Evolutionary conservation across 2,329 filamentous ascomycete species (phyloP), one percentile per base, ranked within the genome.

Genomic region (Curvularia sp.): DNA sequence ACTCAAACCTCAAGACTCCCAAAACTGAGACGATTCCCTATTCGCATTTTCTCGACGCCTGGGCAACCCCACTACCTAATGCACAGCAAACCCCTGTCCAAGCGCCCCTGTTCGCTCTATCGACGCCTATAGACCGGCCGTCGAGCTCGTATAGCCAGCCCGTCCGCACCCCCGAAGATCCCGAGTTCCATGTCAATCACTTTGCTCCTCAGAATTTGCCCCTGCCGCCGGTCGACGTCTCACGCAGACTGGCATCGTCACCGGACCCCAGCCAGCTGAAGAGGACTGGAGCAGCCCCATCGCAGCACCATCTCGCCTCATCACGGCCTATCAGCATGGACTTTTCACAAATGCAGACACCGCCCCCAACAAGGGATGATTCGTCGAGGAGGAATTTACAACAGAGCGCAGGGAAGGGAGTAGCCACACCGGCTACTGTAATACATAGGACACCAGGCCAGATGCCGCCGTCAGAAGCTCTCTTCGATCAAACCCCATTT

Each of bases 111-210:
- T 71, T 73, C 57, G 72, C 76, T 64, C 58, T 75, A 41, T 78
- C 77, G 49, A 75, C 72, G 20, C 68, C 75, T 49, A 61, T 71
- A 66, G 72, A 75, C 12, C 70, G 72, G 43, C 72, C 76, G 28
- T 69, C 69, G 56, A 76, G 69, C 57, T 75, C 72, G 26, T 72
- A 75, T 46, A 77, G 70, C 58, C 69, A 70, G 48, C 72, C 74
- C 53, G 63, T 68, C 30, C 72, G 65, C 48, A 77, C 68, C 6
- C 76, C 76, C 18, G 72, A 79, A 58, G 77, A 79, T 49, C 77
- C 77, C 33, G 69, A 75, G 71, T 82, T 87, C 71, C 86, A 89
- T 85, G 84, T 82, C 67, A 87, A 86, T 66, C 84, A 89, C 71
- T 83, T 86, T 67, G 84, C 84, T 43, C 79, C 83, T 43, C 81